These are phyloP conservation scores for Cutaneotrichosporon cavernicola DNA, from an alignment of 1,284 basidiomycete species.

Conservation along the genomic window DNA sequence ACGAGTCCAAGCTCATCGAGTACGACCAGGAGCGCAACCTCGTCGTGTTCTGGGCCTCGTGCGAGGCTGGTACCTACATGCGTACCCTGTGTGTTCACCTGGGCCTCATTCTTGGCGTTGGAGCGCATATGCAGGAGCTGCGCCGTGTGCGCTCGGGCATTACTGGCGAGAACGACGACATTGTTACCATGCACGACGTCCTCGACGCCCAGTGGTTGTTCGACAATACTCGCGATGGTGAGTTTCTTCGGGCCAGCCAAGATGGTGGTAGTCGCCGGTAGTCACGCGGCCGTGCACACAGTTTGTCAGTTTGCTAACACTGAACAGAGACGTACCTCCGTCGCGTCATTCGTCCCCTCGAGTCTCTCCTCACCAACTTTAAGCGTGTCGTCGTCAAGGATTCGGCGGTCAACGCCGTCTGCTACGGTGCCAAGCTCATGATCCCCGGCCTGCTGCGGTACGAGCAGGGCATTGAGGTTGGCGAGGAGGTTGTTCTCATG, in stretches of 20 bases:
- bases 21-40: slow-evolving; percentile 98
- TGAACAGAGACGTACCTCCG: slow-evolving; percentile 82
- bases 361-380: slow-evolving; percentile 91
- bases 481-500: slow-evolving; percentile 99
- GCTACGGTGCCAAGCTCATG: slow-evolving; percentile 99
- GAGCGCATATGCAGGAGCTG: slow-evolving; percentile 99
- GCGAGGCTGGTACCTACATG: slow-evolving; percentile 96
- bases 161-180: slow-evolving; percentile 94
- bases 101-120: slow-evolving; percentile 90
- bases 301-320: neutral
- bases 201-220: slow-evolving; percentile 98
- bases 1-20: slow-evolving; percentile 93
- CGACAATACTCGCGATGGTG: slow-evolving; percentile 97
- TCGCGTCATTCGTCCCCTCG: slow-evolving; percentile 89
- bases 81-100: slow-evolving; percentile 97
- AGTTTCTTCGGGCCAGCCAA: slow-evolving; percentile 34
- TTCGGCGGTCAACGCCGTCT: slow-evolving; percentile 97
- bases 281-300: neutral
- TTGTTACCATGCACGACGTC: slow-evolving; percentile 99
- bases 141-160: slow-evolving; percentile 92
- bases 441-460: slow-evolving; percentile 97
- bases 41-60: slow-evolving; percentile 97
- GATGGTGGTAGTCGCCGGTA: slow-evolving; percentile 44
- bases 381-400: slow-evolving; percentile 99
- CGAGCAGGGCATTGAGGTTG: slow-evolving; percentile 89